Conservation (phyloP, 2,329 filamentous ascomycete species). For the Exophiala oligosperma region DNA sequence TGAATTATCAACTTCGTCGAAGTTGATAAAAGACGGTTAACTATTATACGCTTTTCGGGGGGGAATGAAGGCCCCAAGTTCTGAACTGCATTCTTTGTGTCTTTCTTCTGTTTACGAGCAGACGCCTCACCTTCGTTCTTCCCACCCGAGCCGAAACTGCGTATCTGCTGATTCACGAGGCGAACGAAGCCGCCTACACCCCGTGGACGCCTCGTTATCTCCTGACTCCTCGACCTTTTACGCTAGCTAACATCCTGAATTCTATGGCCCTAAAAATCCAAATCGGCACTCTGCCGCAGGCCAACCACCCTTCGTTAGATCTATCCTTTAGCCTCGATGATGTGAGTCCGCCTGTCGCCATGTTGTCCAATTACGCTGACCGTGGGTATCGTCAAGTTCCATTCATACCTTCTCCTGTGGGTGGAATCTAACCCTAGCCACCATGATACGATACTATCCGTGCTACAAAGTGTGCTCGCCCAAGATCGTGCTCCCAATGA, state of each 20-base stretch:
- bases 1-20: not conserved
- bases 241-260: not conserved
- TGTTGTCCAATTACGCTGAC: not conserved
- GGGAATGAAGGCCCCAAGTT: not conserved
- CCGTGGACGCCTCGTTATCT: not conserved
- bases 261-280: constrained; percentile 2
- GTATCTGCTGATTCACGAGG: not conserved
- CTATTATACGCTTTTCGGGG: not conserved
- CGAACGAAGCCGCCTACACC: not conserved
- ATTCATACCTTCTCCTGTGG: constrained; percentile 2
- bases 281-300: constrained; percentile 1
- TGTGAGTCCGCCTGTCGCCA: not conserved
- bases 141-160: not conserved
- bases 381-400: not conserved
- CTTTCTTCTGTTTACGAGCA: not conserved
- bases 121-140: not conserved
- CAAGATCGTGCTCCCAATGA: constrained; percentile 1
- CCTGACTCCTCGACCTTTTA: not conserved
- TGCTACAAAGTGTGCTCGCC: constrained; percentile 1
- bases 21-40: not conserved
- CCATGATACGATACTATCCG: constrained; percentile 2
- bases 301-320: constrained; percentile 1
- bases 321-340: constrained; percentile 1
- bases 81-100: not conserved
- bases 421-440: constrained; percentile 4